Evolutionary conservation across 352 stramenopile genomes (phyloP).

Genomic region (Pythium volutum): DNA sequence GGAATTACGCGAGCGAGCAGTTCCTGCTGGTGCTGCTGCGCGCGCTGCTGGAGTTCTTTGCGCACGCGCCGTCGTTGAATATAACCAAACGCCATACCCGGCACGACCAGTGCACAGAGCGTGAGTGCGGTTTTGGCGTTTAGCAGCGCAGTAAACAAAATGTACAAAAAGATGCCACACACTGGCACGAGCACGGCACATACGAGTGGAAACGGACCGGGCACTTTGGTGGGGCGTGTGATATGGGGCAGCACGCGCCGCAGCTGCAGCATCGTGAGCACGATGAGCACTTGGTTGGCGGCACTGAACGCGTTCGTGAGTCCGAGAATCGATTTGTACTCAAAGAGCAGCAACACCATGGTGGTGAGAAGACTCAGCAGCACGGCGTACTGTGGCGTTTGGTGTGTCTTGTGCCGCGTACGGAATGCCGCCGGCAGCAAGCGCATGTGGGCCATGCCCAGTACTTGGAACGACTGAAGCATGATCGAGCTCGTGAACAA

Average conservation of each 20-base stretch:
- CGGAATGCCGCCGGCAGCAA: constrained; percentile 69
- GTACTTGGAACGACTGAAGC: constrained; percentile 74
- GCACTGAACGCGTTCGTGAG: constrained; percentile 85
- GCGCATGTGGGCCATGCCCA: constrained; percentile 48
- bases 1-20: background rate
- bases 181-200: constrained; percentile 6
- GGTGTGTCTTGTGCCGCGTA: constrained; percentile 24
- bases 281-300: constrained; percentile 71
- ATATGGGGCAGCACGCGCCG: constrained; percentile 42
- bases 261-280: constrained; percentile 79
- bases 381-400: constrained; percentile 21
- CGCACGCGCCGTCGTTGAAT: background rate
- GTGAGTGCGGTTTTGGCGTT: constrained; percentile 6
- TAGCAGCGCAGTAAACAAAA: constrained; percentile 14
- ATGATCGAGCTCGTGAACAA: constrained; percentile 87
- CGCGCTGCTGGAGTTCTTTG: background rate
- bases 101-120: constrained; percentile 1
- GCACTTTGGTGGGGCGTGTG: constrained; percentile 30
- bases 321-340: constrained; percentile 53
- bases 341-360: constrained; percentile 15
- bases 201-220: constrained; percentile 9
- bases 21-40: background rate
- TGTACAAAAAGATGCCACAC: constrained; percentile 10
- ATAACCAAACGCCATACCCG: constrained; percentile 7
- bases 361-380: constrained; percentile 11